Evolutionary conservation across 495 filamentous ascomycete species (phyloP).

Genomic region (Penicillium cosmopolitanum): DNA sequence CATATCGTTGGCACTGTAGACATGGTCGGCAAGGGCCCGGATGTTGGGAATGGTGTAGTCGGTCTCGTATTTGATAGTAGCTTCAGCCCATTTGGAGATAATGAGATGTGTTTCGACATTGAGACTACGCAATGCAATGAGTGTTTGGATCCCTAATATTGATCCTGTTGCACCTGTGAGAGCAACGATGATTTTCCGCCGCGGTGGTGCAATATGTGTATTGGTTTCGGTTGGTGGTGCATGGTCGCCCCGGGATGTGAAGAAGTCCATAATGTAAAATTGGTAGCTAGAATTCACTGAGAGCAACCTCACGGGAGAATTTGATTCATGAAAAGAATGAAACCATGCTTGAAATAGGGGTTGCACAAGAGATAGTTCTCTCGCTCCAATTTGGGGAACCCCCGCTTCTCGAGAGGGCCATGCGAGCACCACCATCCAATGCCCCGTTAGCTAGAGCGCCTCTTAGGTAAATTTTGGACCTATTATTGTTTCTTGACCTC

Average conservation of each 20-base stretch:
- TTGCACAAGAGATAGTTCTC: neutral
- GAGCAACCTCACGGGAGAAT: neutral
- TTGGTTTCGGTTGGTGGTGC: neutral
- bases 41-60: slow-evolving; percentile 40
- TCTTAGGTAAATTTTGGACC: neutral
- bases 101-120: slow-evolving; percentile 49
- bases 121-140: slow-evolving; percentile 40
- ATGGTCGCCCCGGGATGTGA: neutral
- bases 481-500: too few species aligned
- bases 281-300: neutral
- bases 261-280: neutral
- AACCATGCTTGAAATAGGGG: neutral
- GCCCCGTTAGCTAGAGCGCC: too few species aligned
- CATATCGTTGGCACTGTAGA: slow-evolving; percentile 43
- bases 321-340: neutral
- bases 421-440: neutral
- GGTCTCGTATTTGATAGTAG: slow-evolving; percentile 49
- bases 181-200: slow-evolving; percentile 42
- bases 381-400: neutral
- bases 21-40: slow-evolving; percentile 41
- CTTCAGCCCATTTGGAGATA: slow-evolving; percentile 49
- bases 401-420: neutral
- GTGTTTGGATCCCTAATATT: slow-evolving; percentile 39
- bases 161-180: slow-evolving; percentile 50
- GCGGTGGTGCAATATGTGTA: neutral